phyloP scores from a whole-genome alignment of 2,329 filamentous ascomycete species.

The Aspergillus sp. region DNA sequence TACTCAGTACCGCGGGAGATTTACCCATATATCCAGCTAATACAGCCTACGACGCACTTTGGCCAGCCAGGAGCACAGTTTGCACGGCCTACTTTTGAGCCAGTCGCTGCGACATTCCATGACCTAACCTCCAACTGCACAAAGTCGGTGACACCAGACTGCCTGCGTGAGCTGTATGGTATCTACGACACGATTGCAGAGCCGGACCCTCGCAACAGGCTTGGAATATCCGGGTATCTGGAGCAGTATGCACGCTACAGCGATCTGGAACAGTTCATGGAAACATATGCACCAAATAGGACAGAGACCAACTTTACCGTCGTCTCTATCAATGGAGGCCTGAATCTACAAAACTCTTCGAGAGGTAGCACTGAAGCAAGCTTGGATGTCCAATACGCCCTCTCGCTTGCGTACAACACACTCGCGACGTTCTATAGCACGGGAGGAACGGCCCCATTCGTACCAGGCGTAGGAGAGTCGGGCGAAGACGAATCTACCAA shows the following conservation, averaged over 20 bases:
- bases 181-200: slow-evolving; percentile 36
- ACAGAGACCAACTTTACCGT: slow-evolving; percentile 61
- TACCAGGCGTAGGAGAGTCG: slow-evolving; percentile 54
- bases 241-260: slow-evolving; percentile 56
- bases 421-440: slow-evolving; percentile 64
- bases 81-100: slow-evolving; percentile 36
- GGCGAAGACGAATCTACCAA: slow-evolving; percentile 53
- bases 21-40: slow-evolving; percentile 61
- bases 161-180: slow-evolving; percentile 57
- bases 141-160: slow-evolving; percentile 51
- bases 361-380: slow-evolving; percentile 61
- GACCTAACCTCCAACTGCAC: slow-evolving; percentile 42
- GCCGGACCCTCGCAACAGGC: slow-evolving; percentile 41
- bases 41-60: slow-evolving; percentile 70
- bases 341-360: slow-evolving; percentile 52
- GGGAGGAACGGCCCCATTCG: slow-evolving; percentile 58
- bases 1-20: slow-evolving; percentile 67
- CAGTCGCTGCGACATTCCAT: slow-evolving; percentile 19
- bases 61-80: slow-evolving; percentile 53
- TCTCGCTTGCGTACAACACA: slow-evolving; percentile 59
- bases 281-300: slow-evolving; percentile 57
- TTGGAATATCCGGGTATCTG: slow-evolving; percentile 56
- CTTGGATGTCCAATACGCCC: slow-evolving; percentile 66
- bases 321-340: slow-evolving; percentile 60
- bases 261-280: slow-evolving; percentile 63